phyloP scores from a whole-genome alignment of 1,284 basidiomycete genomes.

The Neolentinus lepideus region DNA sequence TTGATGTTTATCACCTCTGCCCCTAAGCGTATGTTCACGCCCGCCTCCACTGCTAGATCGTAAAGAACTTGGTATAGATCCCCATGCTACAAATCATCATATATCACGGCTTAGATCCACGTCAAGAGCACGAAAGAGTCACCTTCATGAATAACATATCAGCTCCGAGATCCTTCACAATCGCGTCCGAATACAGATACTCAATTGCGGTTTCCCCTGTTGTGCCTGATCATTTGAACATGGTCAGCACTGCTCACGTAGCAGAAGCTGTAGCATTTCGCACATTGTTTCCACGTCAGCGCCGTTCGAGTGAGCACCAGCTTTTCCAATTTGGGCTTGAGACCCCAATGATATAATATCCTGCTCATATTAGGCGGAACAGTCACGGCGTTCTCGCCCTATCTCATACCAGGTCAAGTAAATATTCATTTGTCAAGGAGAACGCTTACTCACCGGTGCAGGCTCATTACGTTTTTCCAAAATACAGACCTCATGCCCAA shows the following conservation, averaged over 20 bases:
- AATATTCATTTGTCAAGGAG: too few relatives aligned
- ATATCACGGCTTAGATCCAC: neutral
- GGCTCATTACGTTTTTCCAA: neutral
- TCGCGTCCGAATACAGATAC: conserved; percentile 27
- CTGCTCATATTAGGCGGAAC: conserved; percentile 52
- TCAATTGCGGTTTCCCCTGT: conserved; percentile 26
- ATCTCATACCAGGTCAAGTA: too few relatives aligned
- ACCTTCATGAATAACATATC: conserved; percentile 30
- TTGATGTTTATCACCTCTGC: neutral
- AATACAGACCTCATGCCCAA: neutral
- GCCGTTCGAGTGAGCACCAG: neutral
- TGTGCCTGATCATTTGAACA: conserved; percentile 17
- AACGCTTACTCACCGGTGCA: neutral
- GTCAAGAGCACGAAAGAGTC: neutral
- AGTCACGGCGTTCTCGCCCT: conserved; percentile 12
- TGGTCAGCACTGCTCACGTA: neutral
- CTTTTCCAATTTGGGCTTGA: conserved; percentile 26
- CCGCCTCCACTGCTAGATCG: conserved; percentile 22
- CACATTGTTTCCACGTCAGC: neutral
- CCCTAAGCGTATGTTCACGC: conserved; percentile 13
- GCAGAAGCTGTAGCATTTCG: neutral
- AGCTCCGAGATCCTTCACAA: conserved; percentile 28
- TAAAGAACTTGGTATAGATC: neutral
- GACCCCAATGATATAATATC: conserved; percentile 49
- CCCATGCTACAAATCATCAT: neutral